These are phyloP conservation scores for thale cress (Arabidopsis thaliana) DNA, from an alignment of 345 rosid genomes.

Conservation along the genomic window TAIR10.1 NC_003076.8:9692001-9692500, in stretches of 20 bases:
- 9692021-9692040: slow-evolving; percentile 51
- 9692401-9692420: slow-evolving; percentile 58
- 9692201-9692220: slow-evolving; percentile 88
- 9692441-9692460: slow-evolving; percentile 92
- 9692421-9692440: slow-evolving; percentile 74
- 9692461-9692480: slow-evolving; percentile 86
- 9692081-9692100: slow-evolving; percentile 94
- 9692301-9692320: neutral
- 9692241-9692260: slow-evolving; percentile 98
- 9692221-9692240: slow-evolving; percentile 93
- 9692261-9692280: slow-evolving; percentile 95
- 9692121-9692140: slow-evolving; percentile 75
- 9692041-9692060: slow-evolving; percentile 71
- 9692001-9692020: slow-evolving; percentile 17
- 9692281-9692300: slow-evolving; percentile 77
- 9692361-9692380: slow-evolving; percentile 61
- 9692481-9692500: slow-evolving; percentile 89
- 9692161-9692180: slow-evolving; percentile 57
- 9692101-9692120: slow-evolving; percentile 85
- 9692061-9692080: slow-evolving; percentile 84
- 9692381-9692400: slow-evolving; percentile 89
- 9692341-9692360: slow-evolving; percentile 10
- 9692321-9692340: neutral
- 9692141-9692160: slow-evolving; percentile 53
- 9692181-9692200: slow-evolving; percentile 57